A percentile compares a stretch with the other conserved stretches of the same genome.
Conservation (phyloP, 371 early-diverging fungal species). For the Mortierella sp. region DNA sequence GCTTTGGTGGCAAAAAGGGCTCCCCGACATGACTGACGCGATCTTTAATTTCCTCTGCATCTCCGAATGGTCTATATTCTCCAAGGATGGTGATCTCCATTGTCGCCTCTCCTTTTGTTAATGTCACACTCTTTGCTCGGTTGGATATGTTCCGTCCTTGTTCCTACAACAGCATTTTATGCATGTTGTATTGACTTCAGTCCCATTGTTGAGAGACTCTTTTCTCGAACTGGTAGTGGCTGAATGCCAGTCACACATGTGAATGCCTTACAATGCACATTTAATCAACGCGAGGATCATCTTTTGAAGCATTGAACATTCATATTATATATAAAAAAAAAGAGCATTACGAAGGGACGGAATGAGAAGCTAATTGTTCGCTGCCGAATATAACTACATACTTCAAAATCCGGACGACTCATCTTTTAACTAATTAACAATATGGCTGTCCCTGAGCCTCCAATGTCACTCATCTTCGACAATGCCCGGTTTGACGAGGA, state of each 20-base stretch:
- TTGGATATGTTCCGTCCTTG: neutral
- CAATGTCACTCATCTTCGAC: constrained; percentile 61
- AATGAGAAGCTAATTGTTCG: constrained; percentile 9
- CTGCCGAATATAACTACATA: neutral
- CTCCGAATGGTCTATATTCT: constrained; percentile 29
- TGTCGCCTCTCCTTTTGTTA: neutral
- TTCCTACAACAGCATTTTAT: too few species aligned
- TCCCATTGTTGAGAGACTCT: neutral
- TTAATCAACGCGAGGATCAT: constrained; percentile 5
- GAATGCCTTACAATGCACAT: too few species aligned
- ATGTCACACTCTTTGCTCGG: neutral
- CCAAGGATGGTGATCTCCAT: constrained; percentile 53
- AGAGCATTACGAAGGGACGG: neutral
- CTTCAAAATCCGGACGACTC: neutral
- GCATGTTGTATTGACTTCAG: too few species aligned
- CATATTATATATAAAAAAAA: neutral
- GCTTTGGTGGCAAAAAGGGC: neutral
- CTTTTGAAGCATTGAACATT: neutral
- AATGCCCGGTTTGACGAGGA: constrained; percentile 57
- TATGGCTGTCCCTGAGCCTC: constrained; percentile 40
- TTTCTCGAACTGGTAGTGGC: neutral
- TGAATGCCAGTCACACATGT: neutral
- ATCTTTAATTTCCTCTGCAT: neutral
- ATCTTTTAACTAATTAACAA: neutral
- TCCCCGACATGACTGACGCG: neutral